phyloP scores from a whole-genome alignment of 306 rosid genomes.

The Ceratonia siliqua region DNA sequence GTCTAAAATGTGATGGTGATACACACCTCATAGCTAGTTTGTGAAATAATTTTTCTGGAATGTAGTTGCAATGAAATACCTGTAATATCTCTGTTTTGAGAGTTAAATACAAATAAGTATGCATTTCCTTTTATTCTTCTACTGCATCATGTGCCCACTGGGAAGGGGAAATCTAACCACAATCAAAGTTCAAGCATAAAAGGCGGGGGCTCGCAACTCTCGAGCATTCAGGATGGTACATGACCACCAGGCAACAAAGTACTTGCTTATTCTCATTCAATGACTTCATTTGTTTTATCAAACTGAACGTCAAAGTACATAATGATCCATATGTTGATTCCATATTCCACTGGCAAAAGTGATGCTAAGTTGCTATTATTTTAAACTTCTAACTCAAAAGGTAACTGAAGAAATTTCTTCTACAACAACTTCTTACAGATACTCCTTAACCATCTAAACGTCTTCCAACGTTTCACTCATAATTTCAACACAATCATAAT shows the following conservation, averaged over 20 bases:
- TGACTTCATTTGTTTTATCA: neutral
- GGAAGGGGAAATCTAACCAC: neutral
- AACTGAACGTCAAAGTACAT: neutral
- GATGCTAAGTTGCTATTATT: neutral
- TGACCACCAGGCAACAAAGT: neutral
- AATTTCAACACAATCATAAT: neutral
- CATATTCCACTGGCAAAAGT: neutral
- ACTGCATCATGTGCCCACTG: neutral
- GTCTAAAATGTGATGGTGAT: neutral
- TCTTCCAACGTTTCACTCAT: neutral
- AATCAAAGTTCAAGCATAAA: neutral
- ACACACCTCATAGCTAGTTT: neutral
- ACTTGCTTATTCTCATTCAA: conserved; percentile 4
- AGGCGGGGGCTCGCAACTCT: conserved; percentile 14
- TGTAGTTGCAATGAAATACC: neutral
- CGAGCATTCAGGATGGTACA: neutral
- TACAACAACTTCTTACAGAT: neutral
- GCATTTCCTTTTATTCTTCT: neutral
- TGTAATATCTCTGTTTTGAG: neutral
- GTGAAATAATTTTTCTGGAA: conserved; percentile 8
- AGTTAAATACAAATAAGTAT: conserved; percentile 8
- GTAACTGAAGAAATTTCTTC: neutral
- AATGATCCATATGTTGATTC: neutral
- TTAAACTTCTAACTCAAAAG: neutral
- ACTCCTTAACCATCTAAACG: neutral